These are phyloP conservation scores for Calcarisporium arbuscula DNA, from an alignment of 2,329 filamentous ascomycete species.

Conservation along the genomic window DNA sequence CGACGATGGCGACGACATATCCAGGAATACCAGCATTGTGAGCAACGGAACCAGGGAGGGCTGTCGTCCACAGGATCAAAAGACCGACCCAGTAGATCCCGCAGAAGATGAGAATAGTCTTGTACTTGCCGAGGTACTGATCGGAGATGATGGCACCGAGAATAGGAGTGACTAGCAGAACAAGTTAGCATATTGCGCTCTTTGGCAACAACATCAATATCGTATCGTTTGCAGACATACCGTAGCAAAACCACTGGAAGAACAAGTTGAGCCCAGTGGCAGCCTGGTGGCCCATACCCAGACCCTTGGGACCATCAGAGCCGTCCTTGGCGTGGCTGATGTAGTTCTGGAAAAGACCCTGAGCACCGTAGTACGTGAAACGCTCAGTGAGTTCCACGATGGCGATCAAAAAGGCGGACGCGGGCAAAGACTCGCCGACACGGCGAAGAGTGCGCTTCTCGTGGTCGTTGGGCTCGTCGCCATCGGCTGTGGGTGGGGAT, in stretches of 20 bases:
- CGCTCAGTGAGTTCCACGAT: constrained; percentile 50
- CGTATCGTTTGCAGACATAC: constrained; percentile 11
- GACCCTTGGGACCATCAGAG: constrained; percentile 37
- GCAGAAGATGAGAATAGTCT: constrained; percentile 53
- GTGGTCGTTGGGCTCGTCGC: constrained; percentile 45
- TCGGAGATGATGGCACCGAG: constrained; percentile 50
- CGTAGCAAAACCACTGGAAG: constrained; percentile 47
- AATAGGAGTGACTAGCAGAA: constrained; percentile 28
- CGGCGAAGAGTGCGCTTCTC: constrained; percentile 45
- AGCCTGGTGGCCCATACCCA: constrained; percentile 48
- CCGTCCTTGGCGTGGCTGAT: constrained; percentile 31
- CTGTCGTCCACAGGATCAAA: constrained; percentile 46
- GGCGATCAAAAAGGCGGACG: constrained; percentile 50
- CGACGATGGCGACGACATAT: constrained; percentile 49
- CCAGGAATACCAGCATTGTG: constrained; percentile 38
- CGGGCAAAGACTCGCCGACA: constrained; percentile 47
- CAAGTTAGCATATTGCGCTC: constrained; percentile 1
- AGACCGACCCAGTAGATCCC: constrained; percentile 53
- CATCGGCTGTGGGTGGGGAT: constrained; percentile 31
- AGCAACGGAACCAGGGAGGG: constrained; percentile 31
- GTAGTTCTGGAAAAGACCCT: constrained; percentile 52
- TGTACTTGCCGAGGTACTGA: constrained; percentile 54
- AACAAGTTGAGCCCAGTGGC: constrained; percentile 49
- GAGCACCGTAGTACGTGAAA: constrained; percentile 52
- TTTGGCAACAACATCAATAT: background rate